A percentile compares a stretch with the other conserved stretches of the same genome.
Evolutionary conservation across 768 basidiomycete species (phyloP).

Genomic region (Imleria badia): DNA sequence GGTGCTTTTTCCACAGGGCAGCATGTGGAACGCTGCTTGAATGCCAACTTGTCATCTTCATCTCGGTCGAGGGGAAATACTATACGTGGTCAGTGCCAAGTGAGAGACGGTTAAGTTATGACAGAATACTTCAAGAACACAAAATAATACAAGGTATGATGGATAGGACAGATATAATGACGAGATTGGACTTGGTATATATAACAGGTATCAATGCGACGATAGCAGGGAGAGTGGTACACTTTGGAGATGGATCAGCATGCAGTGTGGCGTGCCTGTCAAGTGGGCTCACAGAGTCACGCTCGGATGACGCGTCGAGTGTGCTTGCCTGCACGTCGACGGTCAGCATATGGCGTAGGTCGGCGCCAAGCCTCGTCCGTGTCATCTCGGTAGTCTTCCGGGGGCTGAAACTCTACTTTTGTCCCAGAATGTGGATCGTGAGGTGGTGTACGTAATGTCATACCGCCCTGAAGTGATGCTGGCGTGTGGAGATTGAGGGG

Average conservation of each 20-base stretch:
- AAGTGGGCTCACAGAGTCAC: constrained; percentile 14
- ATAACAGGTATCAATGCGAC: constrained; percentile 21
- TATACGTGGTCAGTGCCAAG: constrained; percentile 11
- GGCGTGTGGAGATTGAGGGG: constrained; percentile 34
- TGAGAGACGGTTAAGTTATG: constrained; percentile 9
- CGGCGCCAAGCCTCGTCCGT: constrained; percentile 70
- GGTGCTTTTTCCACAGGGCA: constrained; percentile 9
- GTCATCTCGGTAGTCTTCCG: constrained; percentile 56
- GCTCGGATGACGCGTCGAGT: constrained; percentile 64
- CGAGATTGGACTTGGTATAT: constrained; percentile 21
- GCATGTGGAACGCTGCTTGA: constrained; percentile 12
- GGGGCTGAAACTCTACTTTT: constrained; percentile 31
- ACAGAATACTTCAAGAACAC: constrained; percentile 12
- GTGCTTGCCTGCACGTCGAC: constrained; percentile 78
- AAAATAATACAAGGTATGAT: constrained; percentile 24
- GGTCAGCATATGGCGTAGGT: constrained; percentile 72
- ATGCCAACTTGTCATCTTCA: constrained; percentile 6
- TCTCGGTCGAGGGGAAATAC: constrained; percentile 10
- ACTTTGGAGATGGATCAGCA: neutral
- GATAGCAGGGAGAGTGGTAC: constrained; percentile 5
- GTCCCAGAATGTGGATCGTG: constrained; percentile 40
- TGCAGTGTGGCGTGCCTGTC: neutral
- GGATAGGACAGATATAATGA: constrained; percentile 22
- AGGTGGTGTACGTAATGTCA: constrained; percentile 45
- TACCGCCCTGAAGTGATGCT: constrained; percentile 22